phyloP scores from a whole-genome alignment of 2,329 filamentous ascomycete species.

The Leptographium radiaticola region DNA sequence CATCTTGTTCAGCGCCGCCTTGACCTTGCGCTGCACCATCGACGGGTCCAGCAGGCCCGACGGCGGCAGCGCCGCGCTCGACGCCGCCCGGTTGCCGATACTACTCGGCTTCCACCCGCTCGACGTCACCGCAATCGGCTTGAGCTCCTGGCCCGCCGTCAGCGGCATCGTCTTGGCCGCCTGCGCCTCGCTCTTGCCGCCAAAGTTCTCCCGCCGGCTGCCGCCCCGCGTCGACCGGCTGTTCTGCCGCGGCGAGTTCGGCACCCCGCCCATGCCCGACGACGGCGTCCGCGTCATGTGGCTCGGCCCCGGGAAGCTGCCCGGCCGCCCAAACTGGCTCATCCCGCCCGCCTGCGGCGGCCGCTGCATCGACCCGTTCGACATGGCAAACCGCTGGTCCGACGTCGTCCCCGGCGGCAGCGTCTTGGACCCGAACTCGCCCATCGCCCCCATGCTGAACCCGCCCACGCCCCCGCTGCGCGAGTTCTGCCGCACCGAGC shows the following conservation, averaged over 20 bases:
- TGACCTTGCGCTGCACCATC: constrained; percentile 96
- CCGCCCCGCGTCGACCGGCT: constrained; percentile 48
- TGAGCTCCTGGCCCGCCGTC: constrained; percentile 68
- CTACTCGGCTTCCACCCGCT: constrained; percentile 84
- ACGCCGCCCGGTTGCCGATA: constrained; percentile 32
- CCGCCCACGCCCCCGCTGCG: constrained; percentile 36
- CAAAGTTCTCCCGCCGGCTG: constrained; percentile 48
- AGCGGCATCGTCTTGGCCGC: constrained; percentile 83
- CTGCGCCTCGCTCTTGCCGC: constrained; percentile 48
- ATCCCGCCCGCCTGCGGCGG: constrained; percentile 14
- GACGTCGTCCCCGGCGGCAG: constrained; percentile 69
- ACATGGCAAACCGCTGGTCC: constrained; percentile 58
- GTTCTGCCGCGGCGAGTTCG: constrained; percentile 58
- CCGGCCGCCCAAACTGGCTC: constrained; percentile 38
- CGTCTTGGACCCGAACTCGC: constrained; percentile 52
- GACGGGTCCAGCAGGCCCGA: constrained; percentile 66
- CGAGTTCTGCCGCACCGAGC: constrained; percentile 35
- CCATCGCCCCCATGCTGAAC: constrained; percentile 45
- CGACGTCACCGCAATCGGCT: constrained; percentile 60
- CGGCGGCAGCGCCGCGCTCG: constrained; percentile 25
- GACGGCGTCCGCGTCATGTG: constrained; percentile 52
- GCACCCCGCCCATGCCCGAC: constrained; percentile 40
- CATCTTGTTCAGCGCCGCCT: constrained; percentile 99
- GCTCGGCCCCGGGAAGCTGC: constrained; percentile 47
- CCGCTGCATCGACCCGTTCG: constrained; percentile 37